Conservation (phyloP, 805 yeast species). For the Isabelozyma pseudorhagii region DNA sequence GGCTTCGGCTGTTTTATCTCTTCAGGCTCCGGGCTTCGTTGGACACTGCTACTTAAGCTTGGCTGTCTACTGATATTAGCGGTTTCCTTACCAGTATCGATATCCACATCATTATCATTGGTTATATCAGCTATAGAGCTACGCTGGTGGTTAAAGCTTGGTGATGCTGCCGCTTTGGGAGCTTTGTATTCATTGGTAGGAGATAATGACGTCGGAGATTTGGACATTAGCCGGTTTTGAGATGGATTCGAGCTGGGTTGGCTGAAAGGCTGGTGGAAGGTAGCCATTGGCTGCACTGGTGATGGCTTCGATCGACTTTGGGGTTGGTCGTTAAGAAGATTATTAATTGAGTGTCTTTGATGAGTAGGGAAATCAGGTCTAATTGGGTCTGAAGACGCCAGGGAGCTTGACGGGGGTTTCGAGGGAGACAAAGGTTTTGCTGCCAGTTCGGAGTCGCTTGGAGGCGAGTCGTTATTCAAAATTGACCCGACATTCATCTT, state of each 20-base stretch:
- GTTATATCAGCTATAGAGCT: slow-evolving; percentile 31
- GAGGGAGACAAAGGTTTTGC: too few species aligned
- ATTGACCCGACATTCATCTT: slow-evolving; percentile 39
- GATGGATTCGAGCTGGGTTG: background rate
- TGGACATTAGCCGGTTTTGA: background rate
- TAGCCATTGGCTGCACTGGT: background rate
- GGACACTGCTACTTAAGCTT: background rate
- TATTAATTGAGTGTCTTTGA: slow-evolving; percentile 27
- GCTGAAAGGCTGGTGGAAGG: background rate
- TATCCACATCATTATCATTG: slow-evolving; percentile 44
- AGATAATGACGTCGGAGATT: slow-evolving; percentile 1
- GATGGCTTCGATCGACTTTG: slow-evolving; percentile 2
- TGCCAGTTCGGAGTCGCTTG: slow-evolving; percentile 11
- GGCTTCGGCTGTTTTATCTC: background rate
- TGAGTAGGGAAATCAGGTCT: slow-evolving; percentile 6
- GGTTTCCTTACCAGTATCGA: slow-evolving; percentile 35
- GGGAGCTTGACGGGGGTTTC: background rate
- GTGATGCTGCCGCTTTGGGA: background rate
- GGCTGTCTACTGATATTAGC: slow-evolving; percentile 26
- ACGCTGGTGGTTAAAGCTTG: slow-evolving; percentile 1
- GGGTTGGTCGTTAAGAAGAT: slow-evolving; percentile 19
- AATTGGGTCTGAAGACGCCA: background rate
- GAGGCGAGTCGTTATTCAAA: slow-evolving; percentile 31
- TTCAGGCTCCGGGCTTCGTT: slow-evolving; percentile 1
- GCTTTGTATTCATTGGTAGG: background rate